Conservation (phyloP, 441 rosid genomes). For the Rhodomyrtus psidioides region DNA sequence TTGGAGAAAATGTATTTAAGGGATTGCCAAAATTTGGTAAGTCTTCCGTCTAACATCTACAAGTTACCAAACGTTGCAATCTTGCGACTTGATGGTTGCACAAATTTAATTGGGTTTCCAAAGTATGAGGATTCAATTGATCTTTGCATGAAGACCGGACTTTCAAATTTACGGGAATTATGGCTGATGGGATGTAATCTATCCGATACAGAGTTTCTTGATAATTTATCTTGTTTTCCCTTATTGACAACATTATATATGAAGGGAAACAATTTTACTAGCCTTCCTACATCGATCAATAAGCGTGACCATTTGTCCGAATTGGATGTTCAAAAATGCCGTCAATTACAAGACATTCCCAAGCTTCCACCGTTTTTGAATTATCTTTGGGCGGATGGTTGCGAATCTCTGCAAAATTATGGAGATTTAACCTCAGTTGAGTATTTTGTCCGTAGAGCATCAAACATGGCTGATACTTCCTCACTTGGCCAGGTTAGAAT, state of each 20-base stretch:
- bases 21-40: neutral
- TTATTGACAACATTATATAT: fast-evolving
- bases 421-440: neutral
- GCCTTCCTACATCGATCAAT: neutral
- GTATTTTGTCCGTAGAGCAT: neutral
- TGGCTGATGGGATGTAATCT: fast-evolving
- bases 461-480: fast-evolving
- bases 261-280: fast-evolving
- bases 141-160: fast-evolving
- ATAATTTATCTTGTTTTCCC: neutral
- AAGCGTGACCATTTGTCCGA: neutral
- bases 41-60: neutral
- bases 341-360: neutral
- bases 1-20: fast-evolving
- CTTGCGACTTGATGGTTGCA: neutral
- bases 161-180: fast-evolving
- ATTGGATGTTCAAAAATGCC: fast-evolving
- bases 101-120: neutral
- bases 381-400: fast-evolving
- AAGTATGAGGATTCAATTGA: neutral
- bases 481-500: neutral
- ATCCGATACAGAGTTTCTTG: neutral
- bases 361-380: fast-evolving
- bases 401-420: neutral
- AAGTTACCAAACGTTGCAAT: neutral